phyloP scores from a whole-genome alignment of 345 rosid genomes.

The Angophora floribunda region DNA sequence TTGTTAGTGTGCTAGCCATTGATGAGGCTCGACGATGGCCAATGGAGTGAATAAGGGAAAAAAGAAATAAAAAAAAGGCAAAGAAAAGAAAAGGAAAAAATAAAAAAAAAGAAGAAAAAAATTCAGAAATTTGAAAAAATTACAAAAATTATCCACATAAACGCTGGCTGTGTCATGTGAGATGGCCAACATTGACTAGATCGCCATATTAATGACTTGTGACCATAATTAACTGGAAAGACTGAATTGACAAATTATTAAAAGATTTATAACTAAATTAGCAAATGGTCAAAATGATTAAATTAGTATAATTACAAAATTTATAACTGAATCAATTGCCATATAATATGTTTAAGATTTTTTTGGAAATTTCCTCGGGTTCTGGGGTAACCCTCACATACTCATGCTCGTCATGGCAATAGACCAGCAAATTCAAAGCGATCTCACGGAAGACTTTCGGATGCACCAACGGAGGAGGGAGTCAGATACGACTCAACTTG shows the following conservation, averaged over 20 bases:
- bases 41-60: background rate
- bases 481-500: background rate
- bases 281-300: background rate
- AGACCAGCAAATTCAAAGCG: background rate
- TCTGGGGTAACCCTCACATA: background rate
- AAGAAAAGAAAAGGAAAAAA: background rate
- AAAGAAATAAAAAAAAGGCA: no score
- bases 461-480: background rate
- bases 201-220: background rate
- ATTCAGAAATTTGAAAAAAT: no score
- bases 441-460: background rate
- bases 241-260: background rate
- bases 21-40: background rate
- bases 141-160: no score
- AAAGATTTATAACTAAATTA: background rate
- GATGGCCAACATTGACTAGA: rapidly evolving
- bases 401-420: background rate
- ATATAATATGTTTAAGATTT: no score
- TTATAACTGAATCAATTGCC: no score
- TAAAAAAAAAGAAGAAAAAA: no score
- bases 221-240: background rate
- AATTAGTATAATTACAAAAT: no score
- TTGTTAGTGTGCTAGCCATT: background rate
- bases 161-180: rapidly evolving
- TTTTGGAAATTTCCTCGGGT: no score